A percentile compares a stretch with the other conserved stretches of the same genome.
Evolutionary conservation across 2,329 filamentous ascomycete genomes (phyloP).

Genomic region (Clonostachys chloroleuca): DNA sequence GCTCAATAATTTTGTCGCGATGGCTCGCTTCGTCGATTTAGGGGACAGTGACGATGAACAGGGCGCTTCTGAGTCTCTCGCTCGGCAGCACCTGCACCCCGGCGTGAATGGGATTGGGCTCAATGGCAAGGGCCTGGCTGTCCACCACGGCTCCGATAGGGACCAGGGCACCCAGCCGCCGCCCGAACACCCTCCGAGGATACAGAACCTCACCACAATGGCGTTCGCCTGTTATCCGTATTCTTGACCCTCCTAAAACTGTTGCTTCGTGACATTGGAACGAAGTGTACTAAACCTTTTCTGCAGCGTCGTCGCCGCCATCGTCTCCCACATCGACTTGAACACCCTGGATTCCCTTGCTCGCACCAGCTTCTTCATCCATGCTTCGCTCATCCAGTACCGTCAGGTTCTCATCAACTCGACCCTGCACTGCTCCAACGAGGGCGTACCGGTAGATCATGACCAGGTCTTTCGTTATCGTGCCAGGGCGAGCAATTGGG

Average conservation of each 20-base stretch:
- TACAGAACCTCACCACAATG: constrained; percentile 14
- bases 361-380: constrained; percentile 75
- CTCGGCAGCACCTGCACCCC: background rate
- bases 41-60: constrained; percentile 3
- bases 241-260: background rate
- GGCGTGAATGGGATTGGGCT: background rate
- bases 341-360: constrained; percentile 84
- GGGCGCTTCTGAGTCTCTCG: background rate
- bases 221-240: constrained; percentile 31
- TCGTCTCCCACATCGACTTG: constrained; percentile 76
- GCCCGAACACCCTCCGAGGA: constrained; percentile 5
- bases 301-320: constrained; percentile 69
- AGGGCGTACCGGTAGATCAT: constrained; percentile 49
- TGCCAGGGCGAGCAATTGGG: constrained; percentile 52
- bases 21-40: constrained; percentile 6
- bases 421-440: constrained; percentile 77
- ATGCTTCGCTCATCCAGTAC: constrained; percentile 73
- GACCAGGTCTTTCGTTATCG: constrained; percentile 54
- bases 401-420: constrained; percentile 67
- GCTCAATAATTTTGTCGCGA: background rate
- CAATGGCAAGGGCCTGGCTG: background rate
- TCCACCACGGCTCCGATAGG: background rate
- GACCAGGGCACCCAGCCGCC: background rate
- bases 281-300: constrained; percentile 2
- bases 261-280: background rate